A percentile compares a stretch with the other conserved stretches of the same genome.
phyloP scores from a whole-genome alignment of 2,329 filamentous ascomycete species.

The Leptographium lundbergii region DNA sequence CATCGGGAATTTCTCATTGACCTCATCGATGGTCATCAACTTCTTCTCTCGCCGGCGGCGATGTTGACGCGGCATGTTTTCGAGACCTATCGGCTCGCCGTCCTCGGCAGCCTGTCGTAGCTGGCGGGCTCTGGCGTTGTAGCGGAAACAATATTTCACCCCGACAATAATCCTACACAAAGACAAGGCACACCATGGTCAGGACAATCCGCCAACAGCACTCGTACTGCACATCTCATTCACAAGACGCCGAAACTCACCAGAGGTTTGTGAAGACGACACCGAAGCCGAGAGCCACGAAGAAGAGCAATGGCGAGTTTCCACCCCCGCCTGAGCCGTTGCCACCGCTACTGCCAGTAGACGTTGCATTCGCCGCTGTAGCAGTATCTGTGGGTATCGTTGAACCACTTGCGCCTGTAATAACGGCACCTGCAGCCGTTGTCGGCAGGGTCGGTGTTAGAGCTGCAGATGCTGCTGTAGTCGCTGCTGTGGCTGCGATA shows the following conservation, averaged over 20 bases:
- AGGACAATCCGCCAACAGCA: neutral
- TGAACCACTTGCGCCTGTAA: conserved; percentile 1
- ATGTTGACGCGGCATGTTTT: conserved; percentile 73
- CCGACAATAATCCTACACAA: conserved; percentile 86
- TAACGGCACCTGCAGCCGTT: neutral
- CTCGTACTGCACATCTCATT: neutral
- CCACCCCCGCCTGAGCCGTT: conserved; percentile 1
- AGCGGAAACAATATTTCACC: conserved; percentile 98
- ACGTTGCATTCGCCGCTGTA: neutral
- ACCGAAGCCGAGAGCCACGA: conserved; percentile 67
- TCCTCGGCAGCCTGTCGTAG: conserved; percentile 64
- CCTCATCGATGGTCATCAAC: conserved; percentile 97
- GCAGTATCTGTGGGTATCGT: neutral
- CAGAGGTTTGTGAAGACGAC: conserved; percentile 98
- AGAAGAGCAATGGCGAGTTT: conserved; percentile 30
- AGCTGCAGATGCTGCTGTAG: neutral
- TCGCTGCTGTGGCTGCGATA: neutral
- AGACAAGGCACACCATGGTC: too few species aligned
- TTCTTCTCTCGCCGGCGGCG: conserved; percentile 91
- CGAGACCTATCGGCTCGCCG: conserved; percentile 77
- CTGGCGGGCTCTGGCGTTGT: conserved; percentile 85
- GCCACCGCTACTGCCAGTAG: conserved; percentile 4
- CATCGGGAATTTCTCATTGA: conserved; percentile 93
- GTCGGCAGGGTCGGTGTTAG: neutral
- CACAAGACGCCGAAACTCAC: conserved; percentile 44